Evolutionary conservation across 2,329 filamentous ascomycete genomes (phyloP).

Genomic region (Sporothrix protearum): DNA sequence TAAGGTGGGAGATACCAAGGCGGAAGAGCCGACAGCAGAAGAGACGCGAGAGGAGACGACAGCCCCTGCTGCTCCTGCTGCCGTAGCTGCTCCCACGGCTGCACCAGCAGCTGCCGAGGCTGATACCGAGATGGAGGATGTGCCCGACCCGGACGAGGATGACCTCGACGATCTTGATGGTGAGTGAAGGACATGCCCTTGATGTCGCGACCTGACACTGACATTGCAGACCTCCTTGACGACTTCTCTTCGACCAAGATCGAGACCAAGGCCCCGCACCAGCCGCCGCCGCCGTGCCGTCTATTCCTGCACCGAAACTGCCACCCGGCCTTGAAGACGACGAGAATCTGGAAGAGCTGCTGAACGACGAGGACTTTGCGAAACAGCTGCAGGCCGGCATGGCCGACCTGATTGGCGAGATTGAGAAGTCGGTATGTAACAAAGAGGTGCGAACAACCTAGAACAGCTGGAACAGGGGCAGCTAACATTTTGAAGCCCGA

Average conservation of each 20-base stretch:
- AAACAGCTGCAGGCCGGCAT: constrained; percentile 87
- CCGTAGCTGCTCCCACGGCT: background rate
- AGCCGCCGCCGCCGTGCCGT: constrained; percentile 29
- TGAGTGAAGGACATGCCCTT: constrained; percentile 36
- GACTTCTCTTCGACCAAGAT: constrained; percentile 72
- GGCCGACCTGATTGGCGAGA: constrained; percentile 72
- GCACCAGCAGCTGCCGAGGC: constrained; percentile 25
- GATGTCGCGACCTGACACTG: background rate
- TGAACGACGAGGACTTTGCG: constrained; percentile 74
- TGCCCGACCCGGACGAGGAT: constrained; percentile 88
- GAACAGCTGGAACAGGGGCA: no score
- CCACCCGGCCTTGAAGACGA: constrained; percentile 30
- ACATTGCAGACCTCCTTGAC: constrained; percentile 73
- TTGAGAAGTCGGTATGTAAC: constrained; percentile 57
- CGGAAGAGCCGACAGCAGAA: background rate
- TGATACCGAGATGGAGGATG: constrained; percentile 47
- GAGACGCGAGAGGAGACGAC: background rate
- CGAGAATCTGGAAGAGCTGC: constrained; percentile 39
- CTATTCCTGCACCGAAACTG: constrained; percentile 23
- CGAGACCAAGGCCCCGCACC: constrained; percentile 43
- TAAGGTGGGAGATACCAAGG: background rate
- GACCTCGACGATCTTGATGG: constrained; percentile 89
- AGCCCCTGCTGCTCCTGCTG: background rate
- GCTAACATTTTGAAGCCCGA: constrained; percentile 51
- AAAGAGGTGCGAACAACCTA: no score